These are phyloP conservation scores for Fremontodendron californicum DNA, from an alignment of 345 rosid species.

Conservation along the genomic window DNA sequence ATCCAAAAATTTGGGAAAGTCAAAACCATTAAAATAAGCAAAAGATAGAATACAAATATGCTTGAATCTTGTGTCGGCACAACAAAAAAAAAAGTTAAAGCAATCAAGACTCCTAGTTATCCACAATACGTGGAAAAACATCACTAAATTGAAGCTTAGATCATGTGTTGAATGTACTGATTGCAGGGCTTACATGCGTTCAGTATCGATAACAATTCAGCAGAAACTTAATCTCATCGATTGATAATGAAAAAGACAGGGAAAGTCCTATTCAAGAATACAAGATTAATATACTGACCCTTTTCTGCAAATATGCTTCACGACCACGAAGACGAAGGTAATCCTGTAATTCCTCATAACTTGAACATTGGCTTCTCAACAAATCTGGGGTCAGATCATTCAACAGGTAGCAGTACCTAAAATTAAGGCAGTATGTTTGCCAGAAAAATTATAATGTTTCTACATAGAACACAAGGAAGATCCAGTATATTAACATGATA, in stretches of 20 bases:
- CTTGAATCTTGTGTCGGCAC: not conserved
- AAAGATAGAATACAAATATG: not conserved
- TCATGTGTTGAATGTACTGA: not conserved
- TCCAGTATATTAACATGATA: not conserved
- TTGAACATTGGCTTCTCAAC: constrained; percentile 58
- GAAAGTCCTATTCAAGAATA: constrained; percentile 4
- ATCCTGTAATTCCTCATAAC: constrained; percentile 65
- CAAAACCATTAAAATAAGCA: not conserved
- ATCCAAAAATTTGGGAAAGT: not conserved
- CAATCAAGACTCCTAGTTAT: too few relatives aligned
- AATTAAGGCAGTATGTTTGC: constrained; percentile 4
- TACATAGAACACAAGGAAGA: constrained; percentile 9
- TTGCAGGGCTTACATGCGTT: not conserved
- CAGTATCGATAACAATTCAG: not conserved
- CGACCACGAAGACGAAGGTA: constrained; percentile 78
- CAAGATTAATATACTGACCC: constrained; percentile 34
- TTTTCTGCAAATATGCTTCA: constrained; percentile 88
- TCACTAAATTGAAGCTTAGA: not conserved
- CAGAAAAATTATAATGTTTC: constrained; percentile 3
- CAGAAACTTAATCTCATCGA: not conserved
- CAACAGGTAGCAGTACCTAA: constrained; percentile 88
- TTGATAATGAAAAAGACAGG: not conserved
- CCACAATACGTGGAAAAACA: not conserved
- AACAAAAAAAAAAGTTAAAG: not conserved
- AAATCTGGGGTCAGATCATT: constrained; percentile 75